Evolutionary conservation across 208 protist species (phyloP), one percentile per base, ranked within the genome.

Genomic region (Leishmania guyanensis): DNA sequence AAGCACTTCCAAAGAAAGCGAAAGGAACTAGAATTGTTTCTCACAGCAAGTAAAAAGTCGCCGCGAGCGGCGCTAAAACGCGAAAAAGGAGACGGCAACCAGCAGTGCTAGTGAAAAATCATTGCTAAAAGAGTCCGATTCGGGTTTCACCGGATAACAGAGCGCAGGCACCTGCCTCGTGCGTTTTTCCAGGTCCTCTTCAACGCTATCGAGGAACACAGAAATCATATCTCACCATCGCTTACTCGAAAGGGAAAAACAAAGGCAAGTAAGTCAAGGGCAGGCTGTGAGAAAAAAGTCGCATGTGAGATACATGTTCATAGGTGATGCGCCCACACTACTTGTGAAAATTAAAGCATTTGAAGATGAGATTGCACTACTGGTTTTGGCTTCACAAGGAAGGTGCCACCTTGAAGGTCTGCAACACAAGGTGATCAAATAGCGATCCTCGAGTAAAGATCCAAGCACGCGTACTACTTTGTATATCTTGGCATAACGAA

Each of bases 401-500:
- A 48, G 17, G 1, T 22, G 12, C 6, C 43, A 33, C 43, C 43
- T 17, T 72, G 22, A 26, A 53, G 8, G 43, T 33, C 46, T 5
- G 10, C 8, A 53, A 33, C 43, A 1, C 22, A 48, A 29, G 26
- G 20, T 72, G 20, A n/a, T 43, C 1, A 26, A 72, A 53, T 33
- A 72, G 17, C 12, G 43, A 72, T 2, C 26, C 6, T 53, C 29
- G 43, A 33, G 20, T 70, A 12, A 43, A 16, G 20, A n/a, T 22
- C 22, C 17, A 9, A 72, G 36, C 36, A 46, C 29, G 33, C 22
- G n/a, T 6, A 22, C 73, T 20, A 66, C 56, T 39, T 33, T 39
- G 26, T 66, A n/a, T 81, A 79, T n/a, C 1, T 6, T 5, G 78
- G 64, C 9, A 58, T 36, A 43, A 84, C 51, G 62, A 86, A 84